phyloP scores from a whole-genome alignment of 2,329 filamentous ascomycete species.

The Tolypocladium paradoxum region DNA sequence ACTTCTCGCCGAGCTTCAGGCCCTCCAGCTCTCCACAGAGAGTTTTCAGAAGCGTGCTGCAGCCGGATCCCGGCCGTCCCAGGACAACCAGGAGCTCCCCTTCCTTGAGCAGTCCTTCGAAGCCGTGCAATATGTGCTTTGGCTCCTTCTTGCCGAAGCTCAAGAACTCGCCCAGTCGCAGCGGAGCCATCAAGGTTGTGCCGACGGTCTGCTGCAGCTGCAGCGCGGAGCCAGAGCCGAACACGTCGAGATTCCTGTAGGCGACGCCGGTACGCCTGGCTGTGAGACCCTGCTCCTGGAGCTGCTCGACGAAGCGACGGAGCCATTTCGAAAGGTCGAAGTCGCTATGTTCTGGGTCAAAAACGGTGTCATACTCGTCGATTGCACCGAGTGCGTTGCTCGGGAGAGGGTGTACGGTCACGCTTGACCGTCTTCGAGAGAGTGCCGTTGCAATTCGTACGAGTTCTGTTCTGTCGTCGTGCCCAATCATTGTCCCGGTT shows the following conservation, averaged over 20 bases:
- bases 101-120: constrained; percentile 51
- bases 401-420: constrained; percentile 6
- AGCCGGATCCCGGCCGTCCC: constrained; percentile 54
- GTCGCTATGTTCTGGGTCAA: constrained; percentile 25
- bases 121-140: constrained; percentile 52
- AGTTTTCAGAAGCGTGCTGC: constrained; percentile 53
- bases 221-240: constrained; percentile 54
- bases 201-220: constrained; percentile 59
- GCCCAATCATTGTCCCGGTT: constrained; percentile 15
- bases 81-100: constrained; percentile 62
- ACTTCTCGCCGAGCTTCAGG: constrained; percentile 37
- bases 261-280: constrained; percentile 46
- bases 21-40: constrained; percentile 50
- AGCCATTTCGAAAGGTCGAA: constrained; percentile 34
- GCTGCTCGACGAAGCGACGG: constrained; percentile 23
- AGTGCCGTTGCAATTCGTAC: constrained; percentile 28
- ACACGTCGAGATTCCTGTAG: constrained; percentile 56
- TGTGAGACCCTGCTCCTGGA: constrained; percentile 45
- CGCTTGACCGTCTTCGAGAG: constrained; percentile 21
- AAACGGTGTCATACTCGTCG: constrained; percentile 18
- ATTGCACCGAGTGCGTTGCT: constrained; percentile 9
- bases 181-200: constrained; percentile 45
- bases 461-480: constrained; percentile 24
- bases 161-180: constrained; percentile 46
- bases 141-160: constrained; percentile 30